Base-by-base conservation (phyloP, 2,329 filamentous ascomycete species). In the Hymenoscyphus albidus region DNA sequence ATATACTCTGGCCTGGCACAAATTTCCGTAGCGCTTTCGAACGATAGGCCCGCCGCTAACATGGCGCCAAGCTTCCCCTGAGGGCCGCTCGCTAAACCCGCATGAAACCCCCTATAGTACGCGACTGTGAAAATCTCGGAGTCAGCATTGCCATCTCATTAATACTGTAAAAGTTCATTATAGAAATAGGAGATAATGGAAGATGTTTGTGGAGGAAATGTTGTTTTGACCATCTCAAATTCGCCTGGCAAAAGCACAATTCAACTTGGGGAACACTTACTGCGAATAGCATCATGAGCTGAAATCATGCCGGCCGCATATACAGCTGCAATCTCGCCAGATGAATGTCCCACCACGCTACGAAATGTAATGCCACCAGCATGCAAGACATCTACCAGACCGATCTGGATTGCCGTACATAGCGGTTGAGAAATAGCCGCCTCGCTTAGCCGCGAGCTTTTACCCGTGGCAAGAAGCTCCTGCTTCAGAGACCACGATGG, bases 401-500 rank as follows among this genome's bases (percentile, higher is more conserved):
- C 66, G n/a, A 84, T 72, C 69, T 84, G 82, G 2, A 84, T 65
- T 0, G 81, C 79, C 0, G 80, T 81, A 65, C 77, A 80, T 73
- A 78, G 71, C 61, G 80, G 79, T 67, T 81, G 79, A 3, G 66
- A 63, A 10, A 64, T 51, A 10, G n/a, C 56, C 3, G 61, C 61
- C 66, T 80, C 76, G 1, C 72, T 75, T 58, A 81, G 73, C 56
- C 79, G 72, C 1, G 79, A 77, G 32, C 74, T 9, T 1, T 35
- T 13, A 18, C 4, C 35, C 5, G 31, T 14, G 9, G 32, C 32
- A 2, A 13, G 2, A 31, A 64, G 31, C 64, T 79, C 75, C 39
- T 77, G 72, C 1, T 62, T 38, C 31, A 73, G 16, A 9, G 40
- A 62, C 68, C 68, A 70, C 7, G 12, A 16, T 1, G 65, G 65